These are phyloP conservation scores for Dendrostoma leiphaemia DNA, from an alignment of 2,329 filamentous ascomycete genomes.

Conservation along the genomic window DNA sequence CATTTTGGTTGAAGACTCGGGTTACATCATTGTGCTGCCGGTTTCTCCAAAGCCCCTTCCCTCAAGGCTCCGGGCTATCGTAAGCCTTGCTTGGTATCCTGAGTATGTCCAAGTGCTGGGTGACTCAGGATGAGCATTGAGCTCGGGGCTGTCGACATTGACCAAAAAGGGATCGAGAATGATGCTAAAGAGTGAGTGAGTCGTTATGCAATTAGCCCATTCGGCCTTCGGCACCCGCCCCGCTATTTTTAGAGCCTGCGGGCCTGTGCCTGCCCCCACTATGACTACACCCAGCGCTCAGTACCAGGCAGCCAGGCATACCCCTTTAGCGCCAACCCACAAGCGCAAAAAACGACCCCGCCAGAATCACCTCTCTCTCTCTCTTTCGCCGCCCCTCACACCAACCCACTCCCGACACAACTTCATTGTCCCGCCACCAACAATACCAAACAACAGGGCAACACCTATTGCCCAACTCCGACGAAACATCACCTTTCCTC, in stretches of 20 bases:
- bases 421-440: background rate
- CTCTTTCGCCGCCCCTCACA: conserved; percentile 1
- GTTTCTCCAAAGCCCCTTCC: background rate
- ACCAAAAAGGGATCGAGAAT: background rate
- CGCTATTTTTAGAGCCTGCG: background rate
- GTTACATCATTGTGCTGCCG: background rate
- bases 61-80: background rate
- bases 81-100: background rate
- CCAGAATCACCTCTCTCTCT: conserved; percentile 12
- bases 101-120: background rate
- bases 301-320: background rate
- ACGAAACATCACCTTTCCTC: conserved; percentile 56
- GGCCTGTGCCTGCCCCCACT: background rate
- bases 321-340: conserved; percentile 12
- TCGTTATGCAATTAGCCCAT: conserved; percentile 10
- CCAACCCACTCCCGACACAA: background rate
- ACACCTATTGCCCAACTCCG: conserved; percentile 42
- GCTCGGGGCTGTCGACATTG: background rate
- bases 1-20: background rate
- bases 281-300: background rate
- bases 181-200: too few relatives aligned
- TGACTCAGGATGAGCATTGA: background rate
- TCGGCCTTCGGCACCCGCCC: background rate
- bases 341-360: conserved; percentile 19
- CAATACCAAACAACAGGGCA: background rate